Percentiles rank a stretch among this genome's conserved stretches.
Conservation (phyloP, 768 basidiomycete genomes). For the Auriculariales sp. region DNA sequence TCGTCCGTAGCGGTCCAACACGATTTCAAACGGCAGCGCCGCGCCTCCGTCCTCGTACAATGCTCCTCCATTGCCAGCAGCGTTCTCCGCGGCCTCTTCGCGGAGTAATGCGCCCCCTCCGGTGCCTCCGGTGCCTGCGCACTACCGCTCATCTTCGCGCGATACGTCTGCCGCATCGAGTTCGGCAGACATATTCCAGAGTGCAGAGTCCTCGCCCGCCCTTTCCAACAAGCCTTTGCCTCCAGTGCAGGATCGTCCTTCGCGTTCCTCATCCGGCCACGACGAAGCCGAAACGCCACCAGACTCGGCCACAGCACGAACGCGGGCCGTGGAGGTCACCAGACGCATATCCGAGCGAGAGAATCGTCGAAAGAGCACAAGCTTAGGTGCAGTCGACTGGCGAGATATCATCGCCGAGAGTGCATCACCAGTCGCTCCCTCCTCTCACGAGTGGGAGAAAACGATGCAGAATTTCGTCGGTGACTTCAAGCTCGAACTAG, state of each 20-base stretch:
- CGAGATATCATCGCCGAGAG: slow-evolving; percentile 23
- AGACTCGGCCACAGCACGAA: background rate
- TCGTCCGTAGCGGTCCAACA: background rate
- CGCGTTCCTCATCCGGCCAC: slow-evolving; percentile 16
- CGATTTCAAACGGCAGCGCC: background rate
- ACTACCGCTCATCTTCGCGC: slow-evolving; percentile 22
- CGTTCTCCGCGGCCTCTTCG: background rate
- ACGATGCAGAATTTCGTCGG: slow-evolving; percentile 48
- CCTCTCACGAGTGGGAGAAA: slow-evolving; percentile 23
- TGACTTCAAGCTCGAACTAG: slow-evolving; percentile 34
- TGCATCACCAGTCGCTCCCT: background rate
- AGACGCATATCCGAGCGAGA: slow-evolving; percentile 12
- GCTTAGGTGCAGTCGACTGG: slow-evolving; percentile 50
- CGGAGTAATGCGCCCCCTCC: slow-evolving; percentile 24
- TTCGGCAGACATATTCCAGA: slow-evolving; percentile 35
- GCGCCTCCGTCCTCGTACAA: slow-evolving; percentile 21
- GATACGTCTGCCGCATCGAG: slow-evolving; percentile 23
- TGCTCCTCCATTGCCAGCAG: slow-evolving; percentile 23
- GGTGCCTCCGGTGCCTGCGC: slow-evolving; percentile 37
- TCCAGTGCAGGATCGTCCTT: slow-evolving; percentile 27
- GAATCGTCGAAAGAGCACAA: slow-evolving; percentile 55
- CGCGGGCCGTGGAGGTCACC: slow-evolving; percentile 1
- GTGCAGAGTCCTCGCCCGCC: slow-evolving; percentile 15
- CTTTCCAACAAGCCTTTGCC: slow-evolving; percentile 49
- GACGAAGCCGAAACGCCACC: slow-evolving; percentile 12